Conservation (phyloP, 2,329 filamentous ascomycete species). For the Niveomyces coronatus region DNA sequence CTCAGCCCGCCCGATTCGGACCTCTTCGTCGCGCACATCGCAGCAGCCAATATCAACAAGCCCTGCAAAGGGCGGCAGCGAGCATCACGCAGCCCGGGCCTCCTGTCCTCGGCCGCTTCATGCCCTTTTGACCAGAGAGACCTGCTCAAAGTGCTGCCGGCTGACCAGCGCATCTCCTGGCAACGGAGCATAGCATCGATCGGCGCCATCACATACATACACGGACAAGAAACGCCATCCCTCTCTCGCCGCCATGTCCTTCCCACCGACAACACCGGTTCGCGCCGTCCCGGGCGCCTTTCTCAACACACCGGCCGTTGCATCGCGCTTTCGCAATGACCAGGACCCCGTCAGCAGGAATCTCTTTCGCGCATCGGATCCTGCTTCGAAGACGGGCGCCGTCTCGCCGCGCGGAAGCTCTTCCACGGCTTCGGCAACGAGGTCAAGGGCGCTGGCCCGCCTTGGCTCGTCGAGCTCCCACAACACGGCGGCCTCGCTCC, state of each 20-base stretch:
- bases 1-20: too few relatives aligned
- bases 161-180: too few relatives aligned
- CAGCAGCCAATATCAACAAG: too few relatives aligned
- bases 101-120: too few relatives aligned
- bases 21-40: too few relatives aligned
- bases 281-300: slow-evolving; percentile 67
- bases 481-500: slow-evolving; percentile 3
- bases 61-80: too few relatives aligned
- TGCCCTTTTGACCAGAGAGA: too few relatives aligned
- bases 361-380: slow-evolving; percentile 32
- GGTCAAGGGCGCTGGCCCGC: slow-evolving; percentile 6
- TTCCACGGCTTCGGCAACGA: slow-evolving; percentile 5
- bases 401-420: slow-evolving; percentile 4
- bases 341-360: slow-evolving; percentile 40
- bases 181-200: too few relatives aligned
- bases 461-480: neutral
- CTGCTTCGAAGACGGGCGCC: neutral
- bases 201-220: neutral
- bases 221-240: neutral
- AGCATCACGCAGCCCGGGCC: too few relatives aligned
- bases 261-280: slow-evolving; percentile 52
- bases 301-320: slow-evolving; percentile 60
- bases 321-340: slow-evolving; percentile 34
- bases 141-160: too few relatives aligned
- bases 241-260: slow-evolving; percentile 35